These are phyloP conservation scores for Cladosporium sp. DNA, from an alignment of 2,329 filamentous ascomycete genomes.

Conservation along the genomic window DNA sequence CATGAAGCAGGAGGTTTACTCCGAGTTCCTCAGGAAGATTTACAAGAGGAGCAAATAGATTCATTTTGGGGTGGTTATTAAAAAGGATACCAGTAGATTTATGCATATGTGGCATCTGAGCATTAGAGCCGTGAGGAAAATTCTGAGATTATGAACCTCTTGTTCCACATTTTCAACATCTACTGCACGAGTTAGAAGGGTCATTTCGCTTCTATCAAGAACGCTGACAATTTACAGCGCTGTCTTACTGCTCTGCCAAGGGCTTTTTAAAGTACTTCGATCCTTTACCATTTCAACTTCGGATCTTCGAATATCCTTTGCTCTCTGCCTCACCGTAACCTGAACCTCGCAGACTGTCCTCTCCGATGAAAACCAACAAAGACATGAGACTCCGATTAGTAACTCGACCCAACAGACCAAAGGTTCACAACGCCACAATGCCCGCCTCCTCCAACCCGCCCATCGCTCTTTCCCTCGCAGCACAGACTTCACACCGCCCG, in stretches of 20 bases:
- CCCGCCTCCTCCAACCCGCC: neutral
- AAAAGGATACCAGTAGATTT: neutral
- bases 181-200: no score
- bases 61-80: neutral
- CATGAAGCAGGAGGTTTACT: slow-evolving; percentile 85
- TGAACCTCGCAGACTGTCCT: no score
- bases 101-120: neutral
- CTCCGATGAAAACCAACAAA: neutral
- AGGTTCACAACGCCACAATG: neutral
- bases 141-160: neutral
- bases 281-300: no score
- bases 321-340: no score
- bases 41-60: slow-evolving; percentile 93
- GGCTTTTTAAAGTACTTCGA: no score
- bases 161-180: no score
- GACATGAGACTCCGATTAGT: neutral
- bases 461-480: neutral
- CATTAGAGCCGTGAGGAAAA: neutral
- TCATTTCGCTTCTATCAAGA: no score
- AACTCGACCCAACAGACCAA: neutral
- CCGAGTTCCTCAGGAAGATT: slow-evolving; percentile 89
- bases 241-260: no score
- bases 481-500: neutral
- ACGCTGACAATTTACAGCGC: no score
- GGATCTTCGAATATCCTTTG: no score